Conservation (phyloP, 2,329 filamentous ascomycete species). For the Colletotrichum sp. region DNA sequence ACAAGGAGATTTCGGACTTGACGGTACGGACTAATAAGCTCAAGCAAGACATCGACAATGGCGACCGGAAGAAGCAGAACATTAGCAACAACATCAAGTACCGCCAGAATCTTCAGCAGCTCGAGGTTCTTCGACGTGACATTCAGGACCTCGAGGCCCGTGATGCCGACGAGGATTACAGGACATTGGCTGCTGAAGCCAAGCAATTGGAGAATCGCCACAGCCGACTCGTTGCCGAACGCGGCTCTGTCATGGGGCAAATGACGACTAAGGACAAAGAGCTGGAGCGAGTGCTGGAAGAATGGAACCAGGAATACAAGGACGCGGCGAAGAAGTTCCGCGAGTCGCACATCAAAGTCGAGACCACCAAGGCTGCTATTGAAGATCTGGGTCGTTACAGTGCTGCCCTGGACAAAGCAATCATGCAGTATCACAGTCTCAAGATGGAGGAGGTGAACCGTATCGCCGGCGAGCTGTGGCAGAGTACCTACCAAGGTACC, state of each 20-base stretch:
- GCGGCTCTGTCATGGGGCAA: constrained; percentile 75
- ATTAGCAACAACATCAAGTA: constrained; percentile 90
- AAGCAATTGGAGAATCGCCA: constrained; percentile 69
- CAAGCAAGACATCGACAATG: constrained; percentile 77
- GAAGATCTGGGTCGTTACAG: constrained; percentile 87
- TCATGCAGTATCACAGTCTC: constrained; percentile 94
- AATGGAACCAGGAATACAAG: constrained; percentile 88
- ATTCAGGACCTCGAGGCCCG: constrained; percentile 78
- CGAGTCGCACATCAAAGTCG: constrained; percentile 86
- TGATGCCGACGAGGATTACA: constrained; percentile 83
- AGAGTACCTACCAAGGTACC: constrained; percentile 93
- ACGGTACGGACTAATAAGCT: constrained; percentile 78
- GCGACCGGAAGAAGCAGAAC: constrained; percentile 82
- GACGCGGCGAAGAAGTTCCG: constrained; percentile 82
- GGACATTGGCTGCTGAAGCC: constrained; percentile 74
- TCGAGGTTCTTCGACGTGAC: constrained; percentile 71
- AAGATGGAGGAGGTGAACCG: constrained; percentile 99
- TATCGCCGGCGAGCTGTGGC: constrained; percentile 96
- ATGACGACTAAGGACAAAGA: constrained; percentile 88
- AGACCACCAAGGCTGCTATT: constrained; percentile 90
- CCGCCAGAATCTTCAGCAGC: constrained; percentile 73
- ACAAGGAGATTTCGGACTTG: constrained; percentile 71
- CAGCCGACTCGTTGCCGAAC: constrained; percentile 73
- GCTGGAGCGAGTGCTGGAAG: constrained; percentile 71
- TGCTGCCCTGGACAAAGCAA: constrained; percentile 88